phyloP scores from a whole-genome alignment of 1,284 basidiomycete species.

The Trametes pubescens region DNA sequence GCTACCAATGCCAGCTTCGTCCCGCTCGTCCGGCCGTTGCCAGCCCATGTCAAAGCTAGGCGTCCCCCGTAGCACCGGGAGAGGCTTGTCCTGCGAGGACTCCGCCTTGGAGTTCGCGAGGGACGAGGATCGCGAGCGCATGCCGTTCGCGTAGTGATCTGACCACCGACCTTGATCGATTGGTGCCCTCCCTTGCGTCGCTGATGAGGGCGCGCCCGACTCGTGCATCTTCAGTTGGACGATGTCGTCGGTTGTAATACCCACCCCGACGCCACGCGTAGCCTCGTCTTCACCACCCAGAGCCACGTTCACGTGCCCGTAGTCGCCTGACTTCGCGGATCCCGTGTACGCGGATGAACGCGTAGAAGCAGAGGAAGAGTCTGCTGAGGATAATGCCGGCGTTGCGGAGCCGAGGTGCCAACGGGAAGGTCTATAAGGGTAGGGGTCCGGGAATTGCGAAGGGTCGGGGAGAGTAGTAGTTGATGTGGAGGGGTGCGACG shows the following conservation, averaged over 20 bases:
- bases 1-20: slow-evolving; percentile 70
- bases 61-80: slow-evolving; percentile 57
- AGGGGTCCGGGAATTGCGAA: slow-evolving; percentile 64
- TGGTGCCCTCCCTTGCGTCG: slow-evolving; percentile 52
- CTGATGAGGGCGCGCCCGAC: slow-evolving; percentile 51
- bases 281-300: slow-evolving; percentile 63
- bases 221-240: slow-evolving; percentile 66
- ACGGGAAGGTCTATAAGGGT: slow-evolving; percentile 58
- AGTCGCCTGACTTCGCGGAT: slow-evolving; percentile 71
- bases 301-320: slow-evolving; percentile 68
- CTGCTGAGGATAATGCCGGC: slow-evolving; percentile 67
- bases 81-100: slow-evolving; percentile 51
- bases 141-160: slow-evolving; percentile 65
- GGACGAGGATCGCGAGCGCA: slow-evolving; percentile 75
- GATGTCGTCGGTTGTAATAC: slow-evolving; percentile 69
- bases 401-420: slow-evolving; percentile 42
- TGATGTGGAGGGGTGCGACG: slow-evolving; percentile 57
- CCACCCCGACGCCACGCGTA: slow-evolving; percentile 57
- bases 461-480: slow-evolving; percentile 64
- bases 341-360: slow-evolving; percentile 81
- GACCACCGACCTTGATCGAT: slow-evolving; percentile 69
- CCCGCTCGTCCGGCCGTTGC: slow-evolving; percentile 76
- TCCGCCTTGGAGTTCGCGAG: slow-evolving; percentile 57
- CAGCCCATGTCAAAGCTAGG: slow-evolving; percentile 78
- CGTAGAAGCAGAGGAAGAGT: slow-evolving; percentile 73